Evolutionary conservation across 2,329 filamentous ascomycete species (phyloP).

Genomic region (Celoporthe dispersa): DNA sequence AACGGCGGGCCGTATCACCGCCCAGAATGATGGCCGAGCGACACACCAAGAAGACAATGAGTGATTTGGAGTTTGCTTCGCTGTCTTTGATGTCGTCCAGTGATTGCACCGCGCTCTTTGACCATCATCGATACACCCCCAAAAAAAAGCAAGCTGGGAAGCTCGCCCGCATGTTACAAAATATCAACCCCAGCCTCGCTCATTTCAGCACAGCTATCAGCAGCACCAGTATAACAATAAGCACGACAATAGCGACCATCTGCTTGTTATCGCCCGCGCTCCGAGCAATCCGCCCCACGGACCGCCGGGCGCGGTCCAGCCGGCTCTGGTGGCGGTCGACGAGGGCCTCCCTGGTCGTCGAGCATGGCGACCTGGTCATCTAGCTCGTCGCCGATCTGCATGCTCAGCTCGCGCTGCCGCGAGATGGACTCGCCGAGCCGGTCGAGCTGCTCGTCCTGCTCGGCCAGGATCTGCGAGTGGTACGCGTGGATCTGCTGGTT

Average conservation of each 20-base stretch:
- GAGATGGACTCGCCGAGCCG: constrained; percentile 82
- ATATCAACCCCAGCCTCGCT: background rate
- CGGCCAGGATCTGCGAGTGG: constrained; percentile 77
- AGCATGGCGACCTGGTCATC: constrained; percentile 88
- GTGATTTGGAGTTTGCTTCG: background rate
- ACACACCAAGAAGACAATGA: background rate
- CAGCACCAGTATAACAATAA: constrained; percentile 82
- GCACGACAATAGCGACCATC: constrained; percentile 77
- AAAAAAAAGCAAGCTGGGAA: background rate
- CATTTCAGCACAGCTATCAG: constrained; percentile 82
- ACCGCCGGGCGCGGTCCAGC: constrained; percentile 73
- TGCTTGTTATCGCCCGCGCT: constrained; percentile 86
- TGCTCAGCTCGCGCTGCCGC: constrained; percentile 87
- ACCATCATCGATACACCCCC: background rate
- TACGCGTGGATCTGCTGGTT: constrained; percentile 89
- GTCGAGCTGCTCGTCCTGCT: constrained; percentile 95
- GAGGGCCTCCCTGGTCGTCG: constrained; percentile 82
- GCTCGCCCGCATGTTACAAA: background rate
- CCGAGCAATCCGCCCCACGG: constrained; percentile 72
- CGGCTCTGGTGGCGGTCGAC: constrained; percentile 81
- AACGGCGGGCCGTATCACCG: background rate
- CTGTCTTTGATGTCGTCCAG: background rate
- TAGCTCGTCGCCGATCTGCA: constrained; percentile 95
- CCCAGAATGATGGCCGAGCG: background rate
- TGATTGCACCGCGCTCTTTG: background rate